A percentile compares a stretch with the other conserved stretches of the same genome.
phyloP scores from a whole-genome alignment of 352 stramenopile genomes.

The Paralagenidium karlingii region DNA sequence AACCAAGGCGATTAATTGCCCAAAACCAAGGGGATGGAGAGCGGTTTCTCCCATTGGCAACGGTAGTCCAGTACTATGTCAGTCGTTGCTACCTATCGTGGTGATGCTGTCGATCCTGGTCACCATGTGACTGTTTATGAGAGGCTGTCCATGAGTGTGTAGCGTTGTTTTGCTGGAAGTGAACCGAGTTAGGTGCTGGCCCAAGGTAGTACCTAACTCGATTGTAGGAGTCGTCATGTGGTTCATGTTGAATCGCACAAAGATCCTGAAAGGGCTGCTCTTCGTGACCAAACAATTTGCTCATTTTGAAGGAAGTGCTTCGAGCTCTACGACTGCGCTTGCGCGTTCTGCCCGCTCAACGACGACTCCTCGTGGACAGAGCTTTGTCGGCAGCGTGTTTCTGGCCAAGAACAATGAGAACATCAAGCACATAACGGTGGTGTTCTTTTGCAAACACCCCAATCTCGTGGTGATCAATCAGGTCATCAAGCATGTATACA shows the following conservation, averaged over 20 bases:
- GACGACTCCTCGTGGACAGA: slow-evolving; percentile 1
- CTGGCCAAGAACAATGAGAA: slow-evolving; percentile 62
- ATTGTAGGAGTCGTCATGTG: slow-evolving; percentile 29
- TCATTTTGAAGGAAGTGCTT: neutral
- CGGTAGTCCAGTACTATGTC: too few relatives aligned
- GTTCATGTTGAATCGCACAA: slow-evolving; percentile 55
- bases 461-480: slow-evolving; percentile 88
- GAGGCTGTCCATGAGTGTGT: too few relatives aligned
- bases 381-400: slow-evolving; percentile 30
- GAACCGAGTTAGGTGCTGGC: too few relatives aligned
- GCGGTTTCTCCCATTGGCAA: too few relatives aligned
- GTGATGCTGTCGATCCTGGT: too few relatives aligned
- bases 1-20: too few relatives aligned
- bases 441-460: slow-evolving; percentile 86
- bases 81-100: too few relatives aligned
- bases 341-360: slow-evolving; percentile 1
- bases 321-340: slow-evolving; percentile 6
- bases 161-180: too few relatives aligned
- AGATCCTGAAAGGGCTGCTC: slow-evolving; percentile 30
- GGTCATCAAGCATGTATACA: slow-evolving; percentile 80
- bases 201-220: too few relatives aligned
- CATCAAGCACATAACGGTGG: slow-evolving; percentile 65
- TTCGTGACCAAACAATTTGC: slow-evolving; percentile 29
- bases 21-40: too few relatives aligned
- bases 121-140: too few relatives aligned